Evolutionary conservation across 78 protist species (phyloP).

Genomic region (Pigoraptor vietnamica): DNA sequence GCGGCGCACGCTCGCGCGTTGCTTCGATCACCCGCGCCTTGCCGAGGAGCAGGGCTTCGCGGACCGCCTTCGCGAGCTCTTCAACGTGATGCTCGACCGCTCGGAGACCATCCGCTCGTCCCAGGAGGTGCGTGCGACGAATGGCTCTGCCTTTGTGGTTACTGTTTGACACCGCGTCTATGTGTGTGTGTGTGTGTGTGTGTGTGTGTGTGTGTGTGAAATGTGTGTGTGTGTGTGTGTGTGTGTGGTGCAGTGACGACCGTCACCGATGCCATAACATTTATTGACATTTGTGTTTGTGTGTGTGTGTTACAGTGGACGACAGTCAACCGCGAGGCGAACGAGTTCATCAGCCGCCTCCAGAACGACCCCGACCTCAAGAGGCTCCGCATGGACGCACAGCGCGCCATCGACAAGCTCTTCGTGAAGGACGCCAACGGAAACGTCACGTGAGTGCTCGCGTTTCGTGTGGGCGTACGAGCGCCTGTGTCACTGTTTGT

Average conservation of each 20-base stretch:
- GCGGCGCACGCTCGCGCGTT: not conserved
- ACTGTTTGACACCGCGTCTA: not conserved
- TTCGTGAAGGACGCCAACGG: not conserved
- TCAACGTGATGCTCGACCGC: not conserved
- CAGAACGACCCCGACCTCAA: not conserved
- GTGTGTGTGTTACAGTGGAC: not conserved
- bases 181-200: slow-evolving; percentile 3
- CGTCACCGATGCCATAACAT: too few species aligned
- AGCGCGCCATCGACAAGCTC: not conserved
- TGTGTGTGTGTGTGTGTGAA: not conserved
- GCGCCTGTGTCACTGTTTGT: not conserved
- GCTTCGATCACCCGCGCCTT: not conserved
- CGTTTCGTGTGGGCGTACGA: not conserved
- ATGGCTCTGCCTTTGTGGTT: not conserved
- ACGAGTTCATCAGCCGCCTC: not conserved
- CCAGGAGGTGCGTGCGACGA: not conserved
- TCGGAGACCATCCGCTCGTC: not conserved
- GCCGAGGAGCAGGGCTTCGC: not conserved
- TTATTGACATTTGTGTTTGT: too few species aligned
- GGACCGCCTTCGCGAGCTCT: not conserved
- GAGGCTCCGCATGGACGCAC: not conserved
- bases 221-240: not conserved
- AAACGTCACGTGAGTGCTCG: not conserved
- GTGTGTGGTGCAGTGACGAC: too few species aligned
- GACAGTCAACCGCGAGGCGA: not conserved